Base-by-base conservation (phyloP, 2,329 filamentous ascomycete genomes). In the Acrocalymma vagum region DNA sequence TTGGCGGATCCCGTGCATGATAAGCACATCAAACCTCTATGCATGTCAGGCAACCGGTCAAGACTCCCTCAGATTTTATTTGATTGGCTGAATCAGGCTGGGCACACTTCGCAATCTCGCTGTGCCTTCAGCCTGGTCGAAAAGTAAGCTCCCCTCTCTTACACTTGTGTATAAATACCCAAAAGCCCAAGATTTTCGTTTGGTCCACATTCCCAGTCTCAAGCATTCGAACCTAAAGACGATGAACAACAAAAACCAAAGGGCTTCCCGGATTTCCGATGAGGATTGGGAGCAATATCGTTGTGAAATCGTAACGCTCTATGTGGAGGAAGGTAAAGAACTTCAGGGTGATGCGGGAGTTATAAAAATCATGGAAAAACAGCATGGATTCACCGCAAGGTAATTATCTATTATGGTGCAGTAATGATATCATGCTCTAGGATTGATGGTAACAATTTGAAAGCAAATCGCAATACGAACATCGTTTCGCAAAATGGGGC, bases 381-480 rank as follows among this genome's bases (percentile, higher is more conserved):
- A 38, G 6, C 9, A 33, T 9, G 15, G 17, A 2, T 43, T 38
- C 6, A 2, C 18, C 20, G 33, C 24, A 9, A 43, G 26, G 35
- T 30, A 24, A 9, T 14, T 18, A 6, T 7, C 6, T 7, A 9
- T n/a, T n/a, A n/a, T n/a, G n/a, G n/a, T n/a, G n/a, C n/a, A n/a
- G n/a, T n/a, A n/a, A n/a, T n/a, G n/a, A n/a, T n/a, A n/a, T n/a
- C n/a, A n/a, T n/a, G n/a, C n/a, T n/a, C n/a, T n/a, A n/a, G n/a
- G n/a, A n/a, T n/a, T n/a, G n/a, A n/a, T n/a, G n/a, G n/a, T n/a
- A n/a, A n/a, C n/a, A n/a, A n/a, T n/a, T n/a, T 23, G 15, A 10
- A 14, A 41, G 38, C 38, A 28, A 33, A 13, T 17, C 20, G 9
- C 44, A 47, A 13, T 39, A 29, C 23, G 38, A 43, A 17, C 22